A percentile compares a stretch with the other conserved stretches of the same genome.
These are phyloP conservation scores for Zoysia matrella DNA, from an alignment of 202 grass and related monocot genomes.

Conservation along the genomic window DNA sequence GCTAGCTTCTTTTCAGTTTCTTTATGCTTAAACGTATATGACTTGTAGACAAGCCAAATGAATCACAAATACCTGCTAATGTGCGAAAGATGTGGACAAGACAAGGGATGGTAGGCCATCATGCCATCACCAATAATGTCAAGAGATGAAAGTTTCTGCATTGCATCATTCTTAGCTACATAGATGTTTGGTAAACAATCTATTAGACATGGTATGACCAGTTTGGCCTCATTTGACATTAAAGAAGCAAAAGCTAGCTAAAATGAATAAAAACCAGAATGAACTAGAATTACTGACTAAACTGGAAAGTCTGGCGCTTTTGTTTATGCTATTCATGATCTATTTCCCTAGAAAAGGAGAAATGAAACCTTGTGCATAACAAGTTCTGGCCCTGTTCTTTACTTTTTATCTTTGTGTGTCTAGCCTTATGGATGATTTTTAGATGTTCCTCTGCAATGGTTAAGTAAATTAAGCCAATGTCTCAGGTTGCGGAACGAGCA, in stretches of 20 bases:
- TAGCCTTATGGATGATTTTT: background rate
- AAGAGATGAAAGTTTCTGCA: background rate
- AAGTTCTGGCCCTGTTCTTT: background rate
- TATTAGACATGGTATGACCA: too few species aligned
- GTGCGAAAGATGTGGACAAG: slow-evolving; percentile 1
- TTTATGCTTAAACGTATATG: background rate
- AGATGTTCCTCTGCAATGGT: background rate
- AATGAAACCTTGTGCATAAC: background rate
- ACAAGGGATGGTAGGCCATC: background rate
- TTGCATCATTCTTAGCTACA: too few species aligned
- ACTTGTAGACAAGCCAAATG: background rate
- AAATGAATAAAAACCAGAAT: too few species aligned
- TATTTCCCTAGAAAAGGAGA: too few species aligned
- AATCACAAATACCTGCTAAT: background rate
- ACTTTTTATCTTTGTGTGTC: background rate
- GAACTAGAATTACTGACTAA: too few species aligned
- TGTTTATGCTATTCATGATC: too few species aligned
- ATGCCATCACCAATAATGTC: background rate
- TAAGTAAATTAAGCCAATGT: slow-evolving; percentile 11
- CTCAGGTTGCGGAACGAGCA: slow-evolving; percentile 68
- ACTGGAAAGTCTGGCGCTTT: too few species aligned
- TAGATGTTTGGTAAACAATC: too few species aligned
- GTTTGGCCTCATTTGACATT: too few species aligned
- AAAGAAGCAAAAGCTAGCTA: too few species aligned
- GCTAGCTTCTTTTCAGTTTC: background rate